Conservation (phyloP, 805 yeast genomes). For the Candida germanica region DNA sequence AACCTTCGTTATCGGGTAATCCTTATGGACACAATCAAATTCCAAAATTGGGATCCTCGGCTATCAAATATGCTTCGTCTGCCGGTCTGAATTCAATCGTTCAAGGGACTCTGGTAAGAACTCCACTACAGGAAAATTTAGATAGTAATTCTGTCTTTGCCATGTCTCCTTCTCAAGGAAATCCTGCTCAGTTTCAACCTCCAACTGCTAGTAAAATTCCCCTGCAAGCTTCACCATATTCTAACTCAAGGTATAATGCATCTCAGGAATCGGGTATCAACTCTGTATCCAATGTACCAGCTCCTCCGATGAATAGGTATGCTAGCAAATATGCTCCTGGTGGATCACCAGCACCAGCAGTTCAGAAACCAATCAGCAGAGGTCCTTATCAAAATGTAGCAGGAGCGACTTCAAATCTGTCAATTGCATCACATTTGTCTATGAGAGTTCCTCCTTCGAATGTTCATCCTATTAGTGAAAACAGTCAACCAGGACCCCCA, state of each 20-base stretch:
- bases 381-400: constrained; percentile 11
- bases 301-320: constrained; percentile 8
- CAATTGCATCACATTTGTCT: constrained; percentile 11
- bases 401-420: constrained; percentile 11
- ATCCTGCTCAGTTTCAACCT: background rate
- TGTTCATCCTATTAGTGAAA: background rate
- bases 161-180: constrained; percentile 5
- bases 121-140: constrained; percentile 9
- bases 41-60: background rate
- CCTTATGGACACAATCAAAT: constrained; percentile 4
- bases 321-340: constrained; percentile 14
- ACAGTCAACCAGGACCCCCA: background rate
- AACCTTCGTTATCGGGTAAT: background rate
- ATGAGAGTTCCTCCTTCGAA: background rate
- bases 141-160: constrained; percentile 11
- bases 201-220: background rate
- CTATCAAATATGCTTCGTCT: background rate
- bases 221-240: constrained; percentile 5
- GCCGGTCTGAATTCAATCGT: constrained; percentile 7
- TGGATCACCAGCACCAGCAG: constrained; percentile 1
- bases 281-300: background rate
- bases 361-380: constrained; percentile 1
- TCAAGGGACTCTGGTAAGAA: constrained; percentile 4
- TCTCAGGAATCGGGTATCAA: constrained; percentile 16
- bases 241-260: constrained; percentile 16